phyloP scores from a whole-genome alignment of 2,329 filamentous ascomycete species.

The Colletotrichum graminicola region DNA sequence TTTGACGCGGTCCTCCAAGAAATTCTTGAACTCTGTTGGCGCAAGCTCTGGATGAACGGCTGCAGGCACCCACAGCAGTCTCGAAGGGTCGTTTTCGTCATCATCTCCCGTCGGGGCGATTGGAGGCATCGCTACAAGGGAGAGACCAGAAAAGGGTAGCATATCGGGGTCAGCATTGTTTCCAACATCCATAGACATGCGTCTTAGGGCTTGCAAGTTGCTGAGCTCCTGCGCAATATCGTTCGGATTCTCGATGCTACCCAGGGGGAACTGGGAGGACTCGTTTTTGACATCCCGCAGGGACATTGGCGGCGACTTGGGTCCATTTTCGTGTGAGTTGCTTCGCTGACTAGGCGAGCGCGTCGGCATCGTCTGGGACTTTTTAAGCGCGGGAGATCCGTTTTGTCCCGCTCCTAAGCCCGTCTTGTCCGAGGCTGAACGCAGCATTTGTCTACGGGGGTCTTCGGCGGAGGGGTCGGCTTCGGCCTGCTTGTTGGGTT shows the following conservation, averaged over 20 bases:
- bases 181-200: slow-evolving; percentile 94
- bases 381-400: slow-evolving; percentile 52
- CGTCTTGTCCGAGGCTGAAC: slow-evolving; percentile 61
- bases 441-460: slow-evolving; percentile 56
- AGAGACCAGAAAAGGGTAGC: slow-evolving; percentile 75
- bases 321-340: slow-evolving; percentile 56
- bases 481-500: slow-evolving; percentile 54
- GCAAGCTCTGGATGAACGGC: slow-evolving; percentile 94
- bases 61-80: slow-evolving; percentile 95
- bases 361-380: slow-evolving; percentile 58
- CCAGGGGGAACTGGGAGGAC: slow-evolving; percentile 83
- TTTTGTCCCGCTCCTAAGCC: slow-evolving; percentile 47
- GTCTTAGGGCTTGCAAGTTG: slow-evolving; percentile 88
- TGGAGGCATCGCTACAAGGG: slow-evolving; percentile 76
- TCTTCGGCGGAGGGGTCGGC: slow-evolving; percentile 50
- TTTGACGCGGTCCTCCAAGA: slow-evolving; percentile 92
- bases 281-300: slow-evolving; percentile 69
- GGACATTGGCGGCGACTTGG: slow-evolving; percentile 65
- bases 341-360: slow-evolving; percentile 56
- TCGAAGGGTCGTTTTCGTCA: slow-evolving; percentile 88
- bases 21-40: slow-evolving; percentile 95
- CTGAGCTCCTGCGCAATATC: slow-evolving; percentile 93
- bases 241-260: slow-evolving; percentile 89
- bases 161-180: slow-evolving; percentile 81
- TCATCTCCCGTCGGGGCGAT: slow-evolving; percentile 79